A percentile compares a stretch with the other conserved stretches of the same genome.
Conservation (phyloP, 2,329 filamentous ascomycete species). For the Zalaria obscura region DNA sequence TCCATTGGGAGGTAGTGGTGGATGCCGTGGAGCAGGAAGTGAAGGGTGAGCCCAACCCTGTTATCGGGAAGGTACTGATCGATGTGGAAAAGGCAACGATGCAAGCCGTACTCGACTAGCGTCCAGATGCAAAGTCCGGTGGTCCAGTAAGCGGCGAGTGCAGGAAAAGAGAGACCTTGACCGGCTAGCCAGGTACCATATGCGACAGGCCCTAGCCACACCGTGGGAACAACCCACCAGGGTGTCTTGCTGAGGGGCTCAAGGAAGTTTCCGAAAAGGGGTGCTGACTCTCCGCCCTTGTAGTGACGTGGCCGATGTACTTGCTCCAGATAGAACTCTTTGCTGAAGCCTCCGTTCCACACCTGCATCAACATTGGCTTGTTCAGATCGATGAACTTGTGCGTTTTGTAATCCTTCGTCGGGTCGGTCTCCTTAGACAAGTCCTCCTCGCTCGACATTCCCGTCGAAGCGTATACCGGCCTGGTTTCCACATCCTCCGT, state of each 20-base stretch:
- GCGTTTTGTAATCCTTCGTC: constrained; percentile 61
- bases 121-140: constrained; percentile 73
- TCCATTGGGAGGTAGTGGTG: constrained; percentile 99
- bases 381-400: constrained; percentile 88
- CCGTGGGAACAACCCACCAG: constrained; percentile 75
- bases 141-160: constrained; percentile 46
- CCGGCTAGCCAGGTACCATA: constrained; percentile 58
- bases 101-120: constrained; percentile 74
- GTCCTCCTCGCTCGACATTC: constrained; percentile 81
- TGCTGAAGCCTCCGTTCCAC: constrained; percentile 75
- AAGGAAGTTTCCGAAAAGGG: constrained; percentile 94
- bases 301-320: constrained; percentile 94
- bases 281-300: constrained; percentile 81
- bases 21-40: constrained; percentile 91
- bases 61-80: constrained; percentile 92
- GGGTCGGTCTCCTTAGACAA: constrained; percentile 74
- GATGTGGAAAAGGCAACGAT: constrained; percentile 86
- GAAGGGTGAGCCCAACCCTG: constrained; percentile 66
- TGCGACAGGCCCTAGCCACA: constrained; percentile 71
- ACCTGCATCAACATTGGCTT: constrained; percentile 77
- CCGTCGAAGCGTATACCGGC: constrained; percentile 49
- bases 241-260: constrained; percentile 91
- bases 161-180: constrained; percentile 38
- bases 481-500: constrained; percentile 18
- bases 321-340: constrained; percentile 94